Base-by-base conservation (phyloP, 305 asterid genomes). In the Caryopteris hybrid region DNA sequence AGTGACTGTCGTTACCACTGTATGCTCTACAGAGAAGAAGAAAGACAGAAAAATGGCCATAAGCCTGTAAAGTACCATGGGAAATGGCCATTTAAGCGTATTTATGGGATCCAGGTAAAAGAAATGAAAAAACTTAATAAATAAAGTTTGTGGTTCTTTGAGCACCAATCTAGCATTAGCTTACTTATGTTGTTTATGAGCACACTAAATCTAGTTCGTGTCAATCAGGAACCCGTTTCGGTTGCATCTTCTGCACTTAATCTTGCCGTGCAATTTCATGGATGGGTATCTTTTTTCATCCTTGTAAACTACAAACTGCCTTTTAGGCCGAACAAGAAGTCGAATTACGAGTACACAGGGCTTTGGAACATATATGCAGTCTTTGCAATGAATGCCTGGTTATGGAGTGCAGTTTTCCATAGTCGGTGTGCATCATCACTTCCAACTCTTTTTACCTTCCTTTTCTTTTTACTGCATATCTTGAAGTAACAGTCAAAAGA, bases 341-440 rank as follows among this genome's bases (percentile, higher is more conserved):
- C 96, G 21, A 87, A 80, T 74, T 94, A 94, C 58, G 96, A 91
- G 69, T 94, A 86, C 79, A 89, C 97, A 3, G 96, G 99, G 74
- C 77, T 94, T 68, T 94, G 98, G 94, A 83, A 91, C 70, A 78
- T 86, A 16, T 94, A 94, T 65, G 97, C 96, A 5, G 66, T 82
- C 64, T 78, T 94, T 23, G 92, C 96, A 45, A 80, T 94, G 89
- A 94, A 94, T 60, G 76, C 89, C 75, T 91, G 96, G 89, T 79
- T 94, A 70, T 94, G 98, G 98, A 94, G 85, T 72, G 93, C 95
- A 48, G 95, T 91, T 83, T 91, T 83, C 74, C 99, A 87, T 79
- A 86, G 95, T 71, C 80, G 93, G 99, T 94, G 65, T 71, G 97
- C 58, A 68, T 33, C 48, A 25, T 48, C 16, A 29, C 20, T 65